These are phyloP conservation scores for Aspergillus tanneri DNA, from an alignment of 2,329 filamentous ascomycete species.

Conservation along the genomic window DNA sequence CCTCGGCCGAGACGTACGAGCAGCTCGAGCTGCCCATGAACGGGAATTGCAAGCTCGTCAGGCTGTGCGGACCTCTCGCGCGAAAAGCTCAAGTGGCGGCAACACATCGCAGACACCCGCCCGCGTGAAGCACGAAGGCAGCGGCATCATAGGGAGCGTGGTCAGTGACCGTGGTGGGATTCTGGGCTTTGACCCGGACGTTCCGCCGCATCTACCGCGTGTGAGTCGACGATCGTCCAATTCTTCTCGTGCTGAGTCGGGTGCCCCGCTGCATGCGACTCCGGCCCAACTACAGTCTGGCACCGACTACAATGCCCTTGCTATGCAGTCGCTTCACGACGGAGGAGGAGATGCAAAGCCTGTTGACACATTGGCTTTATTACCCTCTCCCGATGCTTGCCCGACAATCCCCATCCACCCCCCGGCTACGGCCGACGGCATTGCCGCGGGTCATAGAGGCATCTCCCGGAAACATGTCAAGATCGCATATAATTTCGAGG, in stretches of 20 bases:
- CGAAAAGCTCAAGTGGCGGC: constrained; percentile 49
- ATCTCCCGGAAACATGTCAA: constrained; percentile 64
- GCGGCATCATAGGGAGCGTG: constrained; percentile 49
- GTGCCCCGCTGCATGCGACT: constrained; percentile 37
- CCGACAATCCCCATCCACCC: constrained; percentile 62
- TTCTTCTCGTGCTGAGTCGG: constrained; percentile 46
- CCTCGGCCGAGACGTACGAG: constrained; percentile 61
- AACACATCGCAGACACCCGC: constrained; percentile 47
- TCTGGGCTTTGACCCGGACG: constrained; percentile 49
- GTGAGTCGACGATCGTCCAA: constrained; percentile 51
- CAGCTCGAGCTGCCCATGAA: constrained; percentile 48
- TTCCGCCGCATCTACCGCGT: constrained; percentile 41
- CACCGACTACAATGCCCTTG: constrained; percentile 49
- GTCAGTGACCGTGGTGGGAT: constrained; percentile 58
- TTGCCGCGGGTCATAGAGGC: constrained; percentile 53
- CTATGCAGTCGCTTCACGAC: constrained; percentile 45
- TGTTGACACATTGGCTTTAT: constrained; percentile 47
- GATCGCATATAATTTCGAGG: constrained; percentile 60
- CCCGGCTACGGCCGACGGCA: constrained; percentile 47
- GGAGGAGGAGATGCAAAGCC: constrained; percentile 39
- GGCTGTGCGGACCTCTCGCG: constrained; percentile 39
- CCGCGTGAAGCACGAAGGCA: constrained; percentile 46
- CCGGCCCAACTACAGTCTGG: constrained; percentile 40
- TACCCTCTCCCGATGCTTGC: constrained; percentile 54
- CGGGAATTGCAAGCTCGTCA: constrained; percentile 45